Evolutionary conservation across 2,329 filamentous ascomycete species (phyloP).

Genomic region (Diaporthe citri): DNA sequence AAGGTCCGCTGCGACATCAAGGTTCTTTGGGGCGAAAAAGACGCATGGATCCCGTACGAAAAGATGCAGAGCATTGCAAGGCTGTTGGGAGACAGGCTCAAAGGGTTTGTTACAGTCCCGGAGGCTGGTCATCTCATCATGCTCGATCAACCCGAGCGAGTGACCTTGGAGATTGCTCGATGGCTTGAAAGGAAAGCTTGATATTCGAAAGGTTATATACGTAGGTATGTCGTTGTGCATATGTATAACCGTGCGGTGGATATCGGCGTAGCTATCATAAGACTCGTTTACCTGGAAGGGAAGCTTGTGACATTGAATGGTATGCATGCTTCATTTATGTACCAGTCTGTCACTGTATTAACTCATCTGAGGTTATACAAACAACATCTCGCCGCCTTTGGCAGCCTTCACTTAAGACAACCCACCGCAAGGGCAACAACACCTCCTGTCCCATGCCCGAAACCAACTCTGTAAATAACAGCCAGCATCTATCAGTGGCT

Average conservation of each 20-base stretch:
- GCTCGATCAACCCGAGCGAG: slow-evolving; percentile 16
- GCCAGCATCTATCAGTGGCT: neutral
- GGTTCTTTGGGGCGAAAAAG: neutral
- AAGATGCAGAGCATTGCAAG: neutral
- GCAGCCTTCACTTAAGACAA: neutral
- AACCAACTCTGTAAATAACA: neutral
- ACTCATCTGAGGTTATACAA: accelerated
- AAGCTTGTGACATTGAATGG: too few species aligned
- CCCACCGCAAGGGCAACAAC: neutral
- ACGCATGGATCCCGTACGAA: neutral
- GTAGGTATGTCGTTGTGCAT: neutral
- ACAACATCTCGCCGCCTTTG: neutral
- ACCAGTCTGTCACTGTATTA: neutral
- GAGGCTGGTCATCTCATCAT: slow-evolving; percentile 22
- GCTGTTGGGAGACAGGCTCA: neutral
- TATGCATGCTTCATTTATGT: too few species aligned
- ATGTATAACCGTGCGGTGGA: neutral
- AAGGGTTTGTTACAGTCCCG: neutral
- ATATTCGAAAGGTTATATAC: neutral
- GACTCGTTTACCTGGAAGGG: neutral
- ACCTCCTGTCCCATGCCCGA: too few species aligned
- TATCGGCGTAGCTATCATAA: neutral
- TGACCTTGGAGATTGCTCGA: neutral
- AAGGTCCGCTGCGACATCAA: slow-evolving; percentile 8
- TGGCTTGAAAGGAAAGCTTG: neutral